Conservation (phyloP, 129 eudicot species). For the Flaveria brownii region DNA sequence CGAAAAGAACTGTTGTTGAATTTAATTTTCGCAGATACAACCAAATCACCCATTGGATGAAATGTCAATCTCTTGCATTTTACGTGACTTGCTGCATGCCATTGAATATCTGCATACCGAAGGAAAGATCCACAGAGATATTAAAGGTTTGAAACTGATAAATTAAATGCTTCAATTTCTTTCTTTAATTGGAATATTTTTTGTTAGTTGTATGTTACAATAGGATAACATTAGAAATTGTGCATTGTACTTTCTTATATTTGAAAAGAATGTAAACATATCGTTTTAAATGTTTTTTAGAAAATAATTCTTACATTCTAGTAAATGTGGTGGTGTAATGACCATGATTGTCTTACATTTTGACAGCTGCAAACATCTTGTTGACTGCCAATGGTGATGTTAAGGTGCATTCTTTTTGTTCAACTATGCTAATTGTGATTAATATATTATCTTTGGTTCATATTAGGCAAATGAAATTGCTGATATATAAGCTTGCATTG, state of each 20-base stretch:
- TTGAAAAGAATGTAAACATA: not conserved
- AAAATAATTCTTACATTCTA: slow-evolving; percentile 6
- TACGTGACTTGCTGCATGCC: slow-evolving; percentile 93
- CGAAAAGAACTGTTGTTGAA: slow-evolving; percentile 8
- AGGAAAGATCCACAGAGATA: slow-evolving; percentile 98
- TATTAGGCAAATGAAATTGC: not conserved
- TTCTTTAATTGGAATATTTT: not conserved
- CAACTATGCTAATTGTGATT: slow-evolving; percentile 15
- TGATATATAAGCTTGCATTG: slow-evolving; percentile 16
- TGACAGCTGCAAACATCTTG: slow-evolving; percentile 95
- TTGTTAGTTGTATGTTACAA: not conserved
- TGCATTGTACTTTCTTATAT: not conserved
- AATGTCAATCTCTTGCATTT: slow-evolving; percentile 83
- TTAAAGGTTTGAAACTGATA: slow-evolving; percentile 60
- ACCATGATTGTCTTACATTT: slow-evolving; percentile 27
- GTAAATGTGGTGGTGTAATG: slow-evolving; percentile 26
- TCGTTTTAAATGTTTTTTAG: not conserved
- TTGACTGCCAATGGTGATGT: slow-evolving; percentile 95
- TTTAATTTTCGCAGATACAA: slow-evolving; percentile 64
- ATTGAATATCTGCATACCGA: slow-evolving; percentile 90
- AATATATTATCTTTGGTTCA: not conserved
- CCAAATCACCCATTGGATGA: slow-evolving; percentile 95
- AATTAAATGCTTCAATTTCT: slow-evolving; percentile 8
- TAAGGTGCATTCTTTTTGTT: slow-evolving; percentile 55
- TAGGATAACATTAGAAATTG: not conserved